These are phyloP conservation scores for Nigrospora osmanthi DNA, from an alignment of 2,329 filamentous ascomycete species.

Conservation along the genomic window DNA sequence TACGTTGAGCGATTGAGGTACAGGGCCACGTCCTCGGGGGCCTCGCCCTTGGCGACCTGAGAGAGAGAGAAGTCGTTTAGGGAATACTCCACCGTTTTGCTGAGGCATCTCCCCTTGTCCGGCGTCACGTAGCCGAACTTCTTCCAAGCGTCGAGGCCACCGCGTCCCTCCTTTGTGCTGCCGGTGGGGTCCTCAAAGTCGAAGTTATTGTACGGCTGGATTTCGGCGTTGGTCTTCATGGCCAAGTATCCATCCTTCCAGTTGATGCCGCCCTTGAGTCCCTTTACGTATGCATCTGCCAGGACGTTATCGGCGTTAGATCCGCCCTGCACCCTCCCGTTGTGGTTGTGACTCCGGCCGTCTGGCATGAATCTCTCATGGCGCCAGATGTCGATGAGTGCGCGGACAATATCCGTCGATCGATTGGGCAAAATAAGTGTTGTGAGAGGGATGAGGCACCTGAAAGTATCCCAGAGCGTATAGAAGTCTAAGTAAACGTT, in stretches of 20 bases:
- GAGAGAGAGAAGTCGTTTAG: constrained; percentile 70
- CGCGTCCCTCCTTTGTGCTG: constrained; percentile 64
- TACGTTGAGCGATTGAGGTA: constrained; percentile 42
- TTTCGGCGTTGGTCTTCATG: constrained; percentile 58
- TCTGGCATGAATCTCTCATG: constrained; percentile 67
- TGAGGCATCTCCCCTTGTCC: constrained; percentile 57
- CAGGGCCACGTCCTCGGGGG: constrained; percentile 38
- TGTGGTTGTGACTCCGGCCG: constrained; percentile 58
- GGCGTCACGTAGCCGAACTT: constrained; percentile 61
- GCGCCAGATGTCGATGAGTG: constrained; percentile 63
- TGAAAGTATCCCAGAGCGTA: constrained; percentile 62
- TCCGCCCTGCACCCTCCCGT: constrained; percentile 56
- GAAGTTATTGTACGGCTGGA: constrained; percentile 65
- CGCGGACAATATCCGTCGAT: constrained; percentile 59
- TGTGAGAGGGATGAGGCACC: constrained; percentile 61
- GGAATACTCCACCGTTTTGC: constrained; percentile 67
- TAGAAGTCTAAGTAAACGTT: constrained; percentile 3
- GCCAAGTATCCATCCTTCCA: constrained; percentile 45
- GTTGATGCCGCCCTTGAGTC: constrained; percentile 49
- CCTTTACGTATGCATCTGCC: constrained; percentile 61
- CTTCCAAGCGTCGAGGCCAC: constrained; percentile 67
- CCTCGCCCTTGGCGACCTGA: constrained; percentile 50
- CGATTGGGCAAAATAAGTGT: constrained; percentile 58
- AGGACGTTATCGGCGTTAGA: constrained; percentile 67
- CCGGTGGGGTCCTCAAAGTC: constrained; percentile 64